These are phyloP conservation scores for Botryotinia convoluta DNA, from an alignment of 2,329 filamentous ascomycete species.

Conservation along the genomic window DNA sequence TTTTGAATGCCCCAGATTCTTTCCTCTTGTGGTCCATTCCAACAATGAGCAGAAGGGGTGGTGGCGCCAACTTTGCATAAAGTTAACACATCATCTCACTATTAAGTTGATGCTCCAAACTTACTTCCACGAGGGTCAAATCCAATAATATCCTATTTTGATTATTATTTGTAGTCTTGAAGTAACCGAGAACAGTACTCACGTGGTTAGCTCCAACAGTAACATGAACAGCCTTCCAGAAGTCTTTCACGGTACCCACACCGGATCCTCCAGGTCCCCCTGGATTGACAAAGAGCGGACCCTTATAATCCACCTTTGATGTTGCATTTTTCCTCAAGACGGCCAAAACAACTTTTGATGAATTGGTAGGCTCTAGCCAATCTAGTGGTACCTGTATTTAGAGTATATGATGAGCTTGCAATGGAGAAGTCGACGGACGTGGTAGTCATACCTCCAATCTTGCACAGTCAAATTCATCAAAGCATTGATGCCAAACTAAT, in stretches of 20 bases:
- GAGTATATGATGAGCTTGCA: background rate
- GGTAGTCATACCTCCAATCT: background rate
- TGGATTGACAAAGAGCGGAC: conserved; percentile 30
- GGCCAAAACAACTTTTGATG: conserved; percentile 24
- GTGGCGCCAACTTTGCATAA: conserved; percentile 41
- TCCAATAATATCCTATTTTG: conserved; percentile 47
- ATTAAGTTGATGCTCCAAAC: background rate
- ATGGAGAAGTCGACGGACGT: background rate
- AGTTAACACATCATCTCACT: background rate
- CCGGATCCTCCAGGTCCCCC: conserved; percentile 50
- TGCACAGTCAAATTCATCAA: conserved; percentile 5
- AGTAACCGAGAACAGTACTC: background rate
- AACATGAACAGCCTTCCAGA: conserved; percentile 42
- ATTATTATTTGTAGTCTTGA: background rate
- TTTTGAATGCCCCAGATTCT: conserved; percentile 48
- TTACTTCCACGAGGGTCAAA: conserved; percentile 49
- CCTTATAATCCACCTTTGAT: conserved; percentile 25
- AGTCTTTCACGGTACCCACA: conserved; percentile 24
- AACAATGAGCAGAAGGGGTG: conserved; percentile 49
- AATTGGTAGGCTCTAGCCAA: conserved; percentile 29
- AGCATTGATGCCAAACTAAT: background rate
- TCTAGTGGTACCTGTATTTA: conserved; percentile 20
- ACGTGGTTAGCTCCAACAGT: conserved; percentile 40
- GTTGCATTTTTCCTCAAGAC: conserved; percentile 29
- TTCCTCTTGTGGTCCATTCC: conserved; percentile 44